Evolutionary conservation across 2,329 filamentous ascomycete genomes (phyloP).

Genomic region (Alternaria conjuncta): DNA sequence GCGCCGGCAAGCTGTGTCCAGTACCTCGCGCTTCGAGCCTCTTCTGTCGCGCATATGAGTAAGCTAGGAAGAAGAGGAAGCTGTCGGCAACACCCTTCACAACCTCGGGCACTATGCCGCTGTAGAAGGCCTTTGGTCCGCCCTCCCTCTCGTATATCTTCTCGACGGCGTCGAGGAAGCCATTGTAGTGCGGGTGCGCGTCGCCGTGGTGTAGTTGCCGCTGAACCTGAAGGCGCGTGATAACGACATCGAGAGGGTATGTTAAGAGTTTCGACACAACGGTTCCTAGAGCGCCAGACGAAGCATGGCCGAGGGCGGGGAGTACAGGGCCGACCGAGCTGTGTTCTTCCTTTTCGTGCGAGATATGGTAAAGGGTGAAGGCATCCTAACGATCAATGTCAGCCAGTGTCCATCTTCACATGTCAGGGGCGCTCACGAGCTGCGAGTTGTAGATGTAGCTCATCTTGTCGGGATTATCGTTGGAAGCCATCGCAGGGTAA

Average conservation of each 20-base stretch:
- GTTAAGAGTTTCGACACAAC: constrained; percentile 78
- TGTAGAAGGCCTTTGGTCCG: constrained; percentile 71
- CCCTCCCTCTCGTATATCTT: constrained; percentile 76
- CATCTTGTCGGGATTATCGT: constrained; percentile 23
- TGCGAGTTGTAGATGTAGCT: constrained; percentile 53
- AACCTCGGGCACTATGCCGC: constrained; percentile 53
- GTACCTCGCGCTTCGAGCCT: constrained; percentile 37
- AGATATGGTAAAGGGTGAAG: constrained; percentile 51
- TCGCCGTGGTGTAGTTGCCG: constrained; percentile 58
- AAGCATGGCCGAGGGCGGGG: constrained; percentile 79
- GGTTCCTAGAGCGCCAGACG: constrained; percentile 79
- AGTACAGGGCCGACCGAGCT: constrained; percentile 57
- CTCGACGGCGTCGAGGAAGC: constrained; percentile 70
- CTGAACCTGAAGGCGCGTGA: constrained; percentile 83
- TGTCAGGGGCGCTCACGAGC: constrained; percentile 40
- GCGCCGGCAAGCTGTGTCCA: constrained; percentile 59
- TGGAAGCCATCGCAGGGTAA: constrained; percentile 7
- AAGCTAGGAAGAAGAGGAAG: constrained; percentile 86
- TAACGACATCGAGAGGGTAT: constrained; percentile 82
- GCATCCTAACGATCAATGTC: constrained; percentile 41
- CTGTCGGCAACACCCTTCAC: constrained; percentile 67
- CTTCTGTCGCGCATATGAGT: constrained; percentile 64
- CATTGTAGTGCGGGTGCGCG: constrained; percentile 63
- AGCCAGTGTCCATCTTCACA: background rate
- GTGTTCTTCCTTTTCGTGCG: constrained; percentile 44